Percentiles rank a stretch among this genome's conserved stretches.
These are phyloP conservation scores for Tylopilus rubrobrunneus DNA, from an alignment of 768 basidiomycete species.

Conservation along the genomic window DNA sequence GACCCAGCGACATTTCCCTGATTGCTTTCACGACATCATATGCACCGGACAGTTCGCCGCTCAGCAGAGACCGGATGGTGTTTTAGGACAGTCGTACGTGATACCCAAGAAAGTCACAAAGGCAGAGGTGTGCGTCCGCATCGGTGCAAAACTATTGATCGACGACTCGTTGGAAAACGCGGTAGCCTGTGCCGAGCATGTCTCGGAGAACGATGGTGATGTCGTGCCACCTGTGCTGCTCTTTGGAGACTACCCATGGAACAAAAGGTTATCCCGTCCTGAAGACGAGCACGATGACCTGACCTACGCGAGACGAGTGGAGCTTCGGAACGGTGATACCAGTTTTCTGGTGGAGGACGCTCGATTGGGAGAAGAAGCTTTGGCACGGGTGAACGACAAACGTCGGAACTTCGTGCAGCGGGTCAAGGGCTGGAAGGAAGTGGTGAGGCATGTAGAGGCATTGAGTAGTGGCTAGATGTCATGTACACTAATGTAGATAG, in stretches of 20 bases:
- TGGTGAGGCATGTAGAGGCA: conserved; percentile 44
- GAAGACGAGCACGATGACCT: conserved; percentile 47
- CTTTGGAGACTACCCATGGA: conserved; percentile 79
- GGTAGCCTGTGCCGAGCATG: conserved; percentile 45
- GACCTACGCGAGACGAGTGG: conserved; percentile 47
- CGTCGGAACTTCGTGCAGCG: conserved; percentile 43
- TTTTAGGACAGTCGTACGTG: conserved; percentile 28
- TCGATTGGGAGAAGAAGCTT: conserved; percentile 25
- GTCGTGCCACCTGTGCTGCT: conserved; percentile 56
- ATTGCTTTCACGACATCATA: conserved; percentile 56
- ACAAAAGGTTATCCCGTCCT: conserved; percentile 49
- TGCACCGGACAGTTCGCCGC: conserved; percentile 72
- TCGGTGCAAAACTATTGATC: conserved; percentile 63
- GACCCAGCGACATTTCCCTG: conserved; percentile 63
- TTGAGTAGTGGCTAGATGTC: neutral
- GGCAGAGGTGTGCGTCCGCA: conserved; percentile 63
- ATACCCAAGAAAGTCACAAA: conserved; percentile 59
- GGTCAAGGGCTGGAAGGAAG: conserved; percentile 63
- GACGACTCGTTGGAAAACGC: conserved; percentile 84
- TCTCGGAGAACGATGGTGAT: conserved; percentile 7
- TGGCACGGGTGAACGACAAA: conserved; percentile 43
- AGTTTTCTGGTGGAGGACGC: conserved; percentile 56
- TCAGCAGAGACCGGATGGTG: conserved; percentile 33
- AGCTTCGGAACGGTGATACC: conserved; percentile 41
- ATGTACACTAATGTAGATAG: too few species aligned